Conservation (phyloP, 208 protist species). For the Leishmania gerbilli region DNA sequence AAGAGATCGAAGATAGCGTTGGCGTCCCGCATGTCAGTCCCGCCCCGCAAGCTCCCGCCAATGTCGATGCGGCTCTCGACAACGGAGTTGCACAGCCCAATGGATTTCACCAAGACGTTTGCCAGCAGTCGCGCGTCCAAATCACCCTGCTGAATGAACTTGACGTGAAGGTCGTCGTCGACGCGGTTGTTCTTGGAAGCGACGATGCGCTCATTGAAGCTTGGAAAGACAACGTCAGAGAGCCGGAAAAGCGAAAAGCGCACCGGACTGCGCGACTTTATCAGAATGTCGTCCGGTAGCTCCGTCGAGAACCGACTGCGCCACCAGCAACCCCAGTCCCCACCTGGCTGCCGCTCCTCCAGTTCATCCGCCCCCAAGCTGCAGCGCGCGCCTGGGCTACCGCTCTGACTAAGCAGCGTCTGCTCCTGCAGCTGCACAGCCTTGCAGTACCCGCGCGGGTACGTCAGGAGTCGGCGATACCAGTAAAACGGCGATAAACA, state of each 20-base stretch:
- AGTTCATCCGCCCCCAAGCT: constrained; percentile 38
- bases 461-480: constrained; percentile 47
- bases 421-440: constrained; percentile 59
- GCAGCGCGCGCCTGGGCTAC: constrained; percentile 43
- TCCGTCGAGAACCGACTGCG: constrained; percentile 42
- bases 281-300: constrained; percentile 34
- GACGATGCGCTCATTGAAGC: constrained; percentile 49
- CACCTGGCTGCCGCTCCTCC: constrained; percentile 29
- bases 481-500: constrained; percentile 63
- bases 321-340: constrained; percentile 45
- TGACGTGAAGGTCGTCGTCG: constrained; percentile 33
- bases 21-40: constrained; percentile 51
- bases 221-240: constrained; percentile 64
- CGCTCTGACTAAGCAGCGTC: constrained; percentile 44
- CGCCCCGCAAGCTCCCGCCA: constrained; percentile 40
- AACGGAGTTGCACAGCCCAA: constrained; percentile 57
- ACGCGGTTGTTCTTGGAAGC: constrained; percentile 67
- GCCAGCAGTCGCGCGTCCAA: constrained; percentile 58
- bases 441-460: constrained; percentile 52
- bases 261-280: constrained; percentile 31
- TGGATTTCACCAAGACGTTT: constrained; percentile 49
- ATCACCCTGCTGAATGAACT: constrained; percentile 32
- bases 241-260: constrained; percentile 67
- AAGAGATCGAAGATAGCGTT: constrained; percentile 57
- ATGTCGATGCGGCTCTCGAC: constrained; percentile 66